Evolutionary conservation across 768 basidiomycete genomes (phyloP), one percentile per base, ranked within the genome.

Genomic region (Lactifluus pinguis): DNA sequence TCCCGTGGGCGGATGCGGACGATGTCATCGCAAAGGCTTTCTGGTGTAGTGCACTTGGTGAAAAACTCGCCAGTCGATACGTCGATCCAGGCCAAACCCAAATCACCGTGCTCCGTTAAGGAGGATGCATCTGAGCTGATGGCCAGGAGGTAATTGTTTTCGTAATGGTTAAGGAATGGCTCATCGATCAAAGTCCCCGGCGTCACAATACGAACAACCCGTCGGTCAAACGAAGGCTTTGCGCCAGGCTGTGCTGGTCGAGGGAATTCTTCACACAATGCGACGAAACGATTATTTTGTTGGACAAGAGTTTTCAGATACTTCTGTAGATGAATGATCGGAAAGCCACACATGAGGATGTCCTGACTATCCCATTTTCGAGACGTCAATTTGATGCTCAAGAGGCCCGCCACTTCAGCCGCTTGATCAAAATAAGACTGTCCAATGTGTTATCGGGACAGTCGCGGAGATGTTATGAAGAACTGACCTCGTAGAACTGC

Each of bases 371-470:
- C 81, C 89, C 88, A 91, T 67, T 81, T 81, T 61, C 86, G 81
- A 60, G 83, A 81, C 2, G 92, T 86, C 25, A 94, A 76, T 67
- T 92, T 95, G 73, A 95, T 93, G 66, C 83, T 83, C 11, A 97
- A 79, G 15, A 94, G 74, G 34, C 76, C 78, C 4, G 92, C 78
- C 6, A 98, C 84, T 61, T 89, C 84, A 14, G 76, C 73, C 8
- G 94, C 93, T 78, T 95, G 95, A 44, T 90, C 87, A 67, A 95
- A 98, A 71, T 97, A 97, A 0, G 95, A 95, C 94, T 98, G 58
- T 14, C 14, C 39, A 17, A 32, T 10, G 9, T 17, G 49, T 52
- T 41, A 51, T 41, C 14, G 7, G n/a, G 34, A 44, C 3, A 9
- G 13, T 17, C 29, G 25, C 5, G 11, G 52, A 13, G 29, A 38